Evolutionary conservation across 1,284 basidiomycete species (phyloP), one percentile per base, ranked within the genome.

Genomic region (Ganoderma leucocontextum): DNA sequence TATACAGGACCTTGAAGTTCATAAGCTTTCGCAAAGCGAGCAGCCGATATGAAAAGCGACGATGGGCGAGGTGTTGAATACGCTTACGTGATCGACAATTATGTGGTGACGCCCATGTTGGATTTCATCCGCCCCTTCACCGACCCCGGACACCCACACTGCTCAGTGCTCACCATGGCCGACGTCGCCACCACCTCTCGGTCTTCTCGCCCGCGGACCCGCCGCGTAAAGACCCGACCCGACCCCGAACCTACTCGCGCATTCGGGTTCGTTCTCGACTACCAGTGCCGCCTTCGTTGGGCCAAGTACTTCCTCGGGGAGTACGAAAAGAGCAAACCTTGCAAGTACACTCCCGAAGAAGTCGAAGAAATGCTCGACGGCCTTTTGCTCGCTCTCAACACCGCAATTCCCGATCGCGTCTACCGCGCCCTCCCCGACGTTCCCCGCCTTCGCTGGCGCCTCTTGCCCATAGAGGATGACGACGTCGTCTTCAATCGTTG

Each of bases 321-420:
- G 12, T 5, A 1, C 4, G 2, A 6, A 4, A 12, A 13, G 12
- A 10, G 0, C 12, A 10, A 25, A 52, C 12, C 9, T 10, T 1
- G 1, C 22, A 22, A 9, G n/a, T n/a, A 25, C 22, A 49, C 47
- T 19, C n/a, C 47, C 7, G 47, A 49, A 29, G 10, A 13, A 4
- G 12, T 1, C 22, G n/a, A 4, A 25, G 10, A 52, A 4, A 2
- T 2, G 22, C 1, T 12, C 8, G 25, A 5, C 0, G 0, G 0
- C 22, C 47, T 29, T 1, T 0, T 13, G 22, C 0, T 8, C 47
- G 47, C 13, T 4, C 13, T 52, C 47, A 52, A 2, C 9, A 12
- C 2, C n/a, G 22, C 22, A 5, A 25, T 52, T 13, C 47, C 47
- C 10, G 12, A 6, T 4, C 22, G n/a, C 10, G 10, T 52, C 10